Evolutionary conservation across 2,329 filamentous ascomycete genomes (phyloP).

Genomic region (Pseudocercospora cruenta): DNA sequence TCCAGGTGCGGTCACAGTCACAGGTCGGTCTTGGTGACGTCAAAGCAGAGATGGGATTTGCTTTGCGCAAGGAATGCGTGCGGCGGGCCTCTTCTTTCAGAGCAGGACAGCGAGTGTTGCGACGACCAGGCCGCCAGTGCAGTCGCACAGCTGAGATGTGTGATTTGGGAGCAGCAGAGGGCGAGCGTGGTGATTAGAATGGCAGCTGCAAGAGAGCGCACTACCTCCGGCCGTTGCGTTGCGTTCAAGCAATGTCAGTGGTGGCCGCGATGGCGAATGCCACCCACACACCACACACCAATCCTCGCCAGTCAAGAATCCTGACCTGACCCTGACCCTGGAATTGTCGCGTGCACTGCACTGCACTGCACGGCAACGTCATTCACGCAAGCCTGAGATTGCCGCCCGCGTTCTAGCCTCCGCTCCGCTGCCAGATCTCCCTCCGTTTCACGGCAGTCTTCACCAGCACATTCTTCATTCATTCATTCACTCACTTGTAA

Average conservation of each 20-base stretch:
- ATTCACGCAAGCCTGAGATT: neutral
- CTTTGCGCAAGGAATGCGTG: neutral
- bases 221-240: neutral
- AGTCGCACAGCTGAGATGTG: neutral
- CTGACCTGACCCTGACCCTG: constrained; percentile 3
- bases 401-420: neutral
- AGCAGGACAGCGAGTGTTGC: neutral
- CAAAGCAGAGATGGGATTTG: neutral
- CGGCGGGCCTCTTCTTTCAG: neutral
- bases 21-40: neutral
- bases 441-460: neutral
- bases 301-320: too few species aligned
- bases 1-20: constrained; percentile 3
- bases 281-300: too few species aligned
- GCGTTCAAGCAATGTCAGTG: neutral
- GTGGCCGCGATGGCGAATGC: neutral
- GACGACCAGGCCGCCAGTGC: neutral
- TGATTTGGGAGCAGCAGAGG: neutral
- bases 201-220: neutral
- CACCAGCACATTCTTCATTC: neutral
- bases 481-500: too few species aligned
- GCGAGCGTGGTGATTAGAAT: neutral
- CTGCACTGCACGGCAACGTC: neutral
- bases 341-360: neutral
- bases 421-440: neutral